These are phyloP conservation scores for Aspergillus ustus DNA, from an alignment of 2,329 filamentous ascomycete species.

Conservation along the genomic window DNA sequence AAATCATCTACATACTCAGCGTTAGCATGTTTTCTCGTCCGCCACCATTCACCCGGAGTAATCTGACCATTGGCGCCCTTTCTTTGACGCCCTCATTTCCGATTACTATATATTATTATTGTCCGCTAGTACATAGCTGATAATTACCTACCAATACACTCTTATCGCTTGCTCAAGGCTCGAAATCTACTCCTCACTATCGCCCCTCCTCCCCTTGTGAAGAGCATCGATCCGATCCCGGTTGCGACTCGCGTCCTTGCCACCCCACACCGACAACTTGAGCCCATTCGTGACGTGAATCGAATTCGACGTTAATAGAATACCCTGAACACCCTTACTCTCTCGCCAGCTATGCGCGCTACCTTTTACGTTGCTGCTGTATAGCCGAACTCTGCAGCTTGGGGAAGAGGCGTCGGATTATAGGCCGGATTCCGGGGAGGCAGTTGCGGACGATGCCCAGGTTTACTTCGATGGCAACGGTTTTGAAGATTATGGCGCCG, in stretches of 20 bases:
- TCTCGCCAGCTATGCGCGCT: background rate
- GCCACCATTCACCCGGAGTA: too few relatives aligned
- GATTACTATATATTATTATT: background rate
- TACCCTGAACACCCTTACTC: background rate
- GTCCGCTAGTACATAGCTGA: too few relatives aligned
- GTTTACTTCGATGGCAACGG: conserved; percentile 8
- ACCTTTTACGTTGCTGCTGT: background rate
- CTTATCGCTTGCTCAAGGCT: background rate
- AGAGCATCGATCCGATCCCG: background rate
- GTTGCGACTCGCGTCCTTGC: background rate
- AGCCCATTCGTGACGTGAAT: conserved; percentile 14
- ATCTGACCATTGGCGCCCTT: too few relatives aligned
- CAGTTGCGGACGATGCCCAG: conserved; percentile 7
- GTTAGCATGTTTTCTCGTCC: too few relatives aligned
- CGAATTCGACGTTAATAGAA: background rate
- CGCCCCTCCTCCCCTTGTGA: background rate
- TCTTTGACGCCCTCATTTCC: background rate
- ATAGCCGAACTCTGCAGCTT: background rate
- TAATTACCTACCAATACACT: too few relatives aligned
- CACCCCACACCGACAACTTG: conserved; percentile 1
- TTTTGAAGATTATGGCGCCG: conserved; percentile 11
- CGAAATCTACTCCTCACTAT: conserved; percentile 16
- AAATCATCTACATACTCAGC: too few relatives aligned
- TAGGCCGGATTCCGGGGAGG: conserved; percentile 10
- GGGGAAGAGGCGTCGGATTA: conserved; percentile 7